phyloP scores from a whole-genome alignment of 2,329 filamentous ascomycete species.

The Penicillium thymicola region DNA sequence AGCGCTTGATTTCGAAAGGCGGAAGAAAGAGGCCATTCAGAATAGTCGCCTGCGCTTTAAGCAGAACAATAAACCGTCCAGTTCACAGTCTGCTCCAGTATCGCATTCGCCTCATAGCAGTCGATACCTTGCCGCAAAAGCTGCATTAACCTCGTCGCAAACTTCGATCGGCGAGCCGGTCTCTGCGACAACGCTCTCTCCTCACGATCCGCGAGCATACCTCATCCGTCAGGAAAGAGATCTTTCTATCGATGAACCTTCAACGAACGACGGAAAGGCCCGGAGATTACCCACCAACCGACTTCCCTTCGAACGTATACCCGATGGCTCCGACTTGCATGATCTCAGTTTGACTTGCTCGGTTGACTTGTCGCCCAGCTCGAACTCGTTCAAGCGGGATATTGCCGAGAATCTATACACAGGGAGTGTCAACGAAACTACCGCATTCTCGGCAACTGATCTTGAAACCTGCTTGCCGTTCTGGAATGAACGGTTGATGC shows the following conservation, averaged over 20 bases:
- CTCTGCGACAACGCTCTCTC: conserved; percentile 4
- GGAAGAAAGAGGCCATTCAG: conserved; percentile 23
- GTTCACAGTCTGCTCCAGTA: neutral
- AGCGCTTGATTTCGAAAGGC: conserved; percentile 22
- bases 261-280: neutral
- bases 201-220: conserved; percentile 18
- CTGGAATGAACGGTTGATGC: conserved; percentile 13
- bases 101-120: conserved; percentile 13
- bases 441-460: conserved; percentile 2
- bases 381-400: neutral
- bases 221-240: conserved; percentile 7
- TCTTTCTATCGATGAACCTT: neutral
- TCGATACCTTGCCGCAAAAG: conserved; percentile 20
- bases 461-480: neutral
- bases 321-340: conserved; percentile 15
- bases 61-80: neutral
- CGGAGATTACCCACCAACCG: conserved; percentile 5
- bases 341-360: neutral
- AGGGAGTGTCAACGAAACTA: neutral
- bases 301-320: conserved; percentile 21
- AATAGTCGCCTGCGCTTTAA: neutral
- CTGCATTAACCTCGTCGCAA: conserved; percentile 9
- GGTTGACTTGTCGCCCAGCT: neutral
- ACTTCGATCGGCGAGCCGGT: neutral
- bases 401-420: conserved; percentile 1